Evolutionary conservation across 352 stramenopile species (phyloP).

Genomic region (Aphanomyces invadans): DNA sequence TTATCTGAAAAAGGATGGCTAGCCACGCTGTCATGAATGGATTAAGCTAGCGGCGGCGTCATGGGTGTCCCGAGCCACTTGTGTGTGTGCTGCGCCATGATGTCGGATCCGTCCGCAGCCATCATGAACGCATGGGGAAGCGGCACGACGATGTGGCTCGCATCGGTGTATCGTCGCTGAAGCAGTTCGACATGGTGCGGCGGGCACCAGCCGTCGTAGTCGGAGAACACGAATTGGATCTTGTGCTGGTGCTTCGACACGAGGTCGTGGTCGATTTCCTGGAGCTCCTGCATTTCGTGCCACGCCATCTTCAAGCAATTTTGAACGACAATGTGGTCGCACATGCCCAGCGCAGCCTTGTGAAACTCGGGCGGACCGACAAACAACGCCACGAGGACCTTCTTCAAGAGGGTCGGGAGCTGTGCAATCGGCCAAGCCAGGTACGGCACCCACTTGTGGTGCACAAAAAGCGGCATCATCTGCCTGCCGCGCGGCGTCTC

Average conservation of each 20-base stretch:
- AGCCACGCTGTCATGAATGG: neutral
- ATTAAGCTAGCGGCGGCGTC: neutral
- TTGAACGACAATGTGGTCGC: constrained; percentile 45
- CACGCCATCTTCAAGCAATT: constrained; percentile 62
- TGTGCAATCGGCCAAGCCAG: constrained; percentile 35
- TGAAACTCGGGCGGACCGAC: constrained; percentile 36
- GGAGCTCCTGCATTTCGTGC: constrained; percentile 51
- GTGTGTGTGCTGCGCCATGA: constrained; percentile 57
- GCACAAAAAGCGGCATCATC: constrained; percentile 45
- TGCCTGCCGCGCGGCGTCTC: constrained; percentile 36
- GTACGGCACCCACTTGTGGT: constrained; percentile 31
- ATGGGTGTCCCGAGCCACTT: constrained; percentile 42
- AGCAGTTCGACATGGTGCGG: constrained; percentile 49
- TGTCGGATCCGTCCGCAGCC: constrained; percentile 45
- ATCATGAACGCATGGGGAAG: constrained; percentile 77
- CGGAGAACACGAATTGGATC: constrained; percentile 59
- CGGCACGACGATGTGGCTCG: constrained; percentile 41
- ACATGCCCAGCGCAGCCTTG: constrained; percentile 41
- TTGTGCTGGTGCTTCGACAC: constrained; percentile 41
- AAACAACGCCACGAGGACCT: constrained; percentile 17
- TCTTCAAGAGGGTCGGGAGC: constrained; percentile 35
- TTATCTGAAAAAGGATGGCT: too few species aligned
- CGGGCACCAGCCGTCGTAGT: constrained; percentile 58
- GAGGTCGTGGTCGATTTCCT: constrained; percentile 38
- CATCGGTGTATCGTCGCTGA: constrained; percentile 39